These are phyloP conservation scores for Pyrenophora seminiperda DNA, from an alignment of 2,329 filamentous ascomycete genomes.

Conservation along the genomic window DNA sequence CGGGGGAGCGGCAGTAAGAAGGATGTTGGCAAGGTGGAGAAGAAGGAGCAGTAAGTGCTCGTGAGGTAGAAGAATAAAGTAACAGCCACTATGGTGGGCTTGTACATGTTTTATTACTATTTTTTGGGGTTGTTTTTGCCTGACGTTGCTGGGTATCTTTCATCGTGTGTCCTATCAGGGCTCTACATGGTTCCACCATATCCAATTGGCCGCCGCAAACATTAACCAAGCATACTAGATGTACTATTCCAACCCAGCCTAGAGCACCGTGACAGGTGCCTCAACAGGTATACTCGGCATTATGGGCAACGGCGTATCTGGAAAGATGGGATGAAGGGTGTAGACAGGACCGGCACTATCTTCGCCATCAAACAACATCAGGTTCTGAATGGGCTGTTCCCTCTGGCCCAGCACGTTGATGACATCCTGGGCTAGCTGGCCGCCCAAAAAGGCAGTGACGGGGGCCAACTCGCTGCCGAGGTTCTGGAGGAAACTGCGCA, in stretches of 20 bases:
- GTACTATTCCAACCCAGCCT: neutral
- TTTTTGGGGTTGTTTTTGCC: no score
- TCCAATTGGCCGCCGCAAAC: neutral
- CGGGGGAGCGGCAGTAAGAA: slow-evolving; percentile 8
- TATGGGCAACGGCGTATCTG: slow-evolving; percentile 30
- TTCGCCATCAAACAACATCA: slow-evolving; percentile 88
- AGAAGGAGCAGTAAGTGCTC: slow-evolving; percentile 29
- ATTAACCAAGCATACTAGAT: neutral
- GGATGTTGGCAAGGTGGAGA: slow-evolving; percentile 11
- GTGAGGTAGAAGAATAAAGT: slow-evolving; percentile 1
- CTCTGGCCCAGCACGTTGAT: slow-evolving; percentile 92
- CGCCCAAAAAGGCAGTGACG: slow-evolving; percentile 86
- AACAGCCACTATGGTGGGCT: neutral
- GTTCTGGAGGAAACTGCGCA: slow-evolving; percentile 86
- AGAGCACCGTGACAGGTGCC: slow-evolving; percentile 25
- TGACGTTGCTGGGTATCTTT: slow-evolving; percentile 12
- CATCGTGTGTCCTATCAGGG: neutral
- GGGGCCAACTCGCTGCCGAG: slow-evolving; percentile 83
- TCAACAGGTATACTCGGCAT: slow-evolving; percentile 31
- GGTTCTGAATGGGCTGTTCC: slow-evolving; percentile 95
- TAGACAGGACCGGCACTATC: slow-evolving; percentile 79
- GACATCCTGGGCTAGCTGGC: slow-evolving; percentile 90
- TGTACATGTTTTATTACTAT: no score
- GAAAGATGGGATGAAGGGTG: slow-evolving; percentile 72
- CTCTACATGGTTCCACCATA: neutral